These are phyloP conservation scores for Solanum dulcamara DNA, from an alignment of 257 asterid species.

Conservation along the genomic window DNA sequence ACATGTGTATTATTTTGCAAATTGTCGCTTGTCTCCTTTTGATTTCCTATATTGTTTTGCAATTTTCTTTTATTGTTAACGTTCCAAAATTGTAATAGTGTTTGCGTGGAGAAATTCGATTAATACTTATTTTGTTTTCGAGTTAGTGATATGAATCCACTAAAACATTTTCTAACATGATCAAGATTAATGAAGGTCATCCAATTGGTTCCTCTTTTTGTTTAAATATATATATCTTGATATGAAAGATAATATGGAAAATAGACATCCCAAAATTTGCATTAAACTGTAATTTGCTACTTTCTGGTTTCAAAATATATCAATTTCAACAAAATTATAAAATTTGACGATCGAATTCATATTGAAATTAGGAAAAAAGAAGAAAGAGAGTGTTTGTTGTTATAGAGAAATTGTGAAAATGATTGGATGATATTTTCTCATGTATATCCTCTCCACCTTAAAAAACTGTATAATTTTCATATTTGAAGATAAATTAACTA, in stretches of 20 bases:
- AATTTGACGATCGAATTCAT: not conserved
- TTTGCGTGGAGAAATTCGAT: too few species aligned
- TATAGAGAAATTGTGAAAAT: not conserved
- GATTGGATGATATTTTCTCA: not conserved
- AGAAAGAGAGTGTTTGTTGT: not conserved
- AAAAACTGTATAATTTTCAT: not conserved
- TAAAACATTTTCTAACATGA: too few species aligned
- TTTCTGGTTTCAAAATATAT: not conserved
- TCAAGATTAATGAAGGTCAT: too few species aligned
- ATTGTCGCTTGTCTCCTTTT: not conserved
- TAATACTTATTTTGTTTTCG: too few species aligned
- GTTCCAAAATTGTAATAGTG: not conserved
- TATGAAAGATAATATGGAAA: not conserved
- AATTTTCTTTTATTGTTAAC: not conserved
- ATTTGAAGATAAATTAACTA: not conserved
- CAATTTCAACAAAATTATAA: not conserved
- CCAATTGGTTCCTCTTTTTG: too few species aligned
- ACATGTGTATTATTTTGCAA: fast-evolving
- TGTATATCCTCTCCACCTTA: not conserved
- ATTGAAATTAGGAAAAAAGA: too few species aligned
- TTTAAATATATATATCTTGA: too few species aligned
- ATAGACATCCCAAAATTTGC: not conserved
- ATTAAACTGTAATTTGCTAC: not conserved
- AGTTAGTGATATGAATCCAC: too few species aligned
- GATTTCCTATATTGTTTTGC: not conserved